These are phyloP conservation scores for Coemansia sp. DNA, from an alignment of 192 early-diverging fungal species.

Conservation along the genomic window DNA sequence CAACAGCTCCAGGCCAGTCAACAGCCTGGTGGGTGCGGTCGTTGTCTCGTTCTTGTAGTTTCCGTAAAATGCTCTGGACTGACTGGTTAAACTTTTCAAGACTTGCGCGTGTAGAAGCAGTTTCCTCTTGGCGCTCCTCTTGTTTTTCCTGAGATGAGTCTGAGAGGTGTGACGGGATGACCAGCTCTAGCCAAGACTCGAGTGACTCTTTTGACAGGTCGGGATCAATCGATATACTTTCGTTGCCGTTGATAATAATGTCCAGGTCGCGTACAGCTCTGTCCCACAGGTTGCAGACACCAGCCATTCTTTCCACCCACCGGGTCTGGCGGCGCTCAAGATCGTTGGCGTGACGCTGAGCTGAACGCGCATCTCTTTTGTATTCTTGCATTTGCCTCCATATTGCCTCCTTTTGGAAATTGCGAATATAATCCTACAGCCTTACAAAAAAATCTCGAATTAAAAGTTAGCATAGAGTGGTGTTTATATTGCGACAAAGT, in stretches of 20 bases:
- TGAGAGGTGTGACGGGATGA: slow-evolving; percentile 16
- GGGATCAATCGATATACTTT: neutral
- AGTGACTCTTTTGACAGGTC: neutral
- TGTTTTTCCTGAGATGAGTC: neutral
- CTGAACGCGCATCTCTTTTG: slow-evolving; percentile 56
- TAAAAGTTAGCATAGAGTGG: neutral
- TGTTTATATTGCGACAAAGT: too few relatives aligned
- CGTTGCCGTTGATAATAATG: slow-evolving; percentile 22
- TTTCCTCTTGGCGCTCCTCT: neutral
- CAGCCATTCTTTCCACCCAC: slow-evolving; percentile 48
- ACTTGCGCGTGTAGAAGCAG: slow-evolving; percentile 8
- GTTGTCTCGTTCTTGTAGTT: slow-evolving; percentile 27
- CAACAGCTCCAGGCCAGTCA: slow-evolving; percentile 37
- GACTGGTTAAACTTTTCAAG: slow-evolving; percentile 43
- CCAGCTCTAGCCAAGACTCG: slow-evolving; percentile 34
- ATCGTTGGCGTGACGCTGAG: slow-evolving; percentile 43
- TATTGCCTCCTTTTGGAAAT: slow-evolving; percentile 69
- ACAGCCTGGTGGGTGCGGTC: slow-evolving; percentile 2
- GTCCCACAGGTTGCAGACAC: slow-evolving; percentile 55
- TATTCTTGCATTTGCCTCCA: slow-evolving; percentile 69
- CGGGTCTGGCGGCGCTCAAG: slow-evolving; percentile 53
- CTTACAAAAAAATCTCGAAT: neutral
- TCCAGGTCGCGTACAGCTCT: slow-evolving; percentile 46
- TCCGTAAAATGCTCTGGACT: slow-evolving; percentile 32
- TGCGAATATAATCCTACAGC: slow-evolving; percentile 47